Evolutionary conservation across 345 rosid genomes (phyloP).

Genomic region (Limnanthes douglasii): DNA sequence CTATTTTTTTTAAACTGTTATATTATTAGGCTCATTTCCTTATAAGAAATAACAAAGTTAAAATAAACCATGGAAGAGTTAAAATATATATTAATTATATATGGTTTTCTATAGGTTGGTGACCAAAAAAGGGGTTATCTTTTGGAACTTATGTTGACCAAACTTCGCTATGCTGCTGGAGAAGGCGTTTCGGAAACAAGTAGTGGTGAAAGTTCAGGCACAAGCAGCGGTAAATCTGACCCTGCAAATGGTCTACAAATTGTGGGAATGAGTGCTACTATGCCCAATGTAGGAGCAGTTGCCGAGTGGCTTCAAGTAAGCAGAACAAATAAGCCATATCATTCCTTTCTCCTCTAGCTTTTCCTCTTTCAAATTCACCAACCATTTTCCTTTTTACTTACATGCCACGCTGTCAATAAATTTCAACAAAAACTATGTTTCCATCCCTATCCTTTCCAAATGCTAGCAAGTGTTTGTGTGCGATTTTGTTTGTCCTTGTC

Average conservation of each 20-base stretch:
- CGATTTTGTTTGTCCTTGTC: too few relatives aligned
- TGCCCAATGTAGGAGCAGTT: constrained; percentile 97
- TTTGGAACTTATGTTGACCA: constrained; percentile 85
- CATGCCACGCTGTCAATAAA: too few relatives aligned
- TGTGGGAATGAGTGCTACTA: constrained; percentile 99
- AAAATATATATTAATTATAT: not conserved
- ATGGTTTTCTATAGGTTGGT: constrained; percentile 50
- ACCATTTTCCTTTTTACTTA: constrained; percentile 1
- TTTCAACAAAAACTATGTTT: too few relatives aligned
- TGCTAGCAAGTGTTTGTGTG: too few relatives aligned
- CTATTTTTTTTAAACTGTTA: too few relatives aligned
- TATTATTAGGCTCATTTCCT: too few relatives aligned
- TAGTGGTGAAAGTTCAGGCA: constrained; percentile 80
- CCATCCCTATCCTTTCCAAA: too few relatives aligned
- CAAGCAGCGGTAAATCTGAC: constrained; percentile 69
- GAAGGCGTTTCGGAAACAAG: constrained; percentile 70
- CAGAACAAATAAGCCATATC: not conserved
- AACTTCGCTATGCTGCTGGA: constrained; percentile 95
- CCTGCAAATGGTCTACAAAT: constrained; percentile 81
- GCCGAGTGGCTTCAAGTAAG: constrained; percentile 99
- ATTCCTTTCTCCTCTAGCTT: constrained; percentile 1
- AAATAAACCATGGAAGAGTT: not conserved
- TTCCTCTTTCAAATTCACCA: constrained; percentile 1
- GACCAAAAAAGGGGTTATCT: constrained; percentile 96
- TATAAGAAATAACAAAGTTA: too few relatives aligned